These are phyloP conservation scores for Cutaneotrichosporon sp. DNA, from an alignment of 1,284 basidiomycete genomes.

Conservation along the genomic window DNA sequence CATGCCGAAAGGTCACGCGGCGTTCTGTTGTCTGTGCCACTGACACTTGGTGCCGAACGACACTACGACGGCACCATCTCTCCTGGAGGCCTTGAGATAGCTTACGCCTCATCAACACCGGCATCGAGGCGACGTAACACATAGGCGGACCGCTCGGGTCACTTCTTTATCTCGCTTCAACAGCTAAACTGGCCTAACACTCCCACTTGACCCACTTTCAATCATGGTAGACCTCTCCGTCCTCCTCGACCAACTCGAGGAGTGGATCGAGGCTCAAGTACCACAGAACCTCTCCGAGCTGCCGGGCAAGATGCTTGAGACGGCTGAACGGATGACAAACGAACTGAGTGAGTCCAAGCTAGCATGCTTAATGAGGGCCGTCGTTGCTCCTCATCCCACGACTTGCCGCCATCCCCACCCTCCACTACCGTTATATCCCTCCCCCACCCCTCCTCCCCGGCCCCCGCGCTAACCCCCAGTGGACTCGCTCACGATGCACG, in stretches of 20 bases:
- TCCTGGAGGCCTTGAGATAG: neutral
- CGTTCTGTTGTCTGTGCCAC: neutral
- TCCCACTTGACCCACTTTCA: slow-evolving; percentile 18
- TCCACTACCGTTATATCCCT: neutral
- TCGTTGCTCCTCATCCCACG: too few species aligned
- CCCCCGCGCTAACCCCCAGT: slow-evolving; percentile 29
- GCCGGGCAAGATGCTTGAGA: slow-evolving; percentile 48
- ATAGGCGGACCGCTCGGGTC: too few species aligned
- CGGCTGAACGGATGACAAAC: slow-evolving; percentile 46
- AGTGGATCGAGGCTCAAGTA: slow-evolving; percentile 50
- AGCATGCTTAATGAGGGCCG: too few species aligned
- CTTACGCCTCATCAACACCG: neutral
- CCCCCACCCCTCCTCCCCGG: neutral
- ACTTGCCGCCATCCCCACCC: neutral
- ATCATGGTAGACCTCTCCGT: slow-evolving; percentile 41
- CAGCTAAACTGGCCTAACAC: neutral
- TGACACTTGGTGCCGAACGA: too few species aligned
- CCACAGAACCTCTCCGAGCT: slow-evolving; percentile 49
- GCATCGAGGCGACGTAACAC: neutral
- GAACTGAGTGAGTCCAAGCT: slow-evolving; percentile 44
- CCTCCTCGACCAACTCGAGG: slow-evolving; percentile 50
- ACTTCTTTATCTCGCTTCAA: too few species aligned
- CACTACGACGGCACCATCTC: too few species aligned
- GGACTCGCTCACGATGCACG: slow-evolving; percentile 49
- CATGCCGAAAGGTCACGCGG: neutral